Evolutionary conservation across 108 stramenopile species (phyloP).

Genomic region (Pseudonitzschia multiseries): DNA sequence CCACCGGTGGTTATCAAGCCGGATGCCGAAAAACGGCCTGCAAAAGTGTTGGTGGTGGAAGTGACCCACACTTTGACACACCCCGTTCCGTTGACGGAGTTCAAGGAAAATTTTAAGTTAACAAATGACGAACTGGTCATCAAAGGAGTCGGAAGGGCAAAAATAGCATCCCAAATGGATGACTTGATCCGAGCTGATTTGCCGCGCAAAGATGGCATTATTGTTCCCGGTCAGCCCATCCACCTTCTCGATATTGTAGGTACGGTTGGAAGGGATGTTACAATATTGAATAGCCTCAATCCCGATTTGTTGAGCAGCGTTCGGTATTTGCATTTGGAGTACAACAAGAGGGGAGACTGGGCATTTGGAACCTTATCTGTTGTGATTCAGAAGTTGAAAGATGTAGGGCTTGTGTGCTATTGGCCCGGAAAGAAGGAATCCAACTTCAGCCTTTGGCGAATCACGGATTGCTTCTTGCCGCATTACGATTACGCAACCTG

Average conservation of each 20-base stretch:
- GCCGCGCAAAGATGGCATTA: neutral
- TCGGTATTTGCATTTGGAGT: neutral
- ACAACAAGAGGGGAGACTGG: neutral
- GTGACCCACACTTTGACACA: too few relatives aligned
- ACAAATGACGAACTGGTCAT: too few relatives aligned
- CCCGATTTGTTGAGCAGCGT: neutral
- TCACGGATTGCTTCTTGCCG: conserved; percentile 43
- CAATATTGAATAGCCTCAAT: neutral
- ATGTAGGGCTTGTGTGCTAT: conserved; percentile 40
- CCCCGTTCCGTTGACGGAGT: too few relatives aligned
- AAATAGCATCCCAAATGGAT: too few relatives aligned
- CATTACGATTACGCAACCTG: conserved; percentile 39
- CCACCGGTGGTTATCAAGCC: neutral
- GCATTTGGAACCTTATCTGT: neutral
- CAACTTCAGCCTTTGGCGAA: conserved; percentile 35
- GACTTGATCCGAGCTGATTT: neutral
- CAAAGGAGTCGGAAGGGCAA: too few relatives aligned
- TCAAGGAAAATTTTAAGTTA: too few relatives aligned
- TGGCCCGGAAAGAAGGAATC: conserved; percentile 28
- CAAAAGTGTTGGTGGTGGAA: neutral
- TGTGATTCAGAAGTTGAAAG: neutral
- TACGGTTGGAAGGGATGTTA: neutral
- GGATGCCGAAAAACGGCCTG: neutral
- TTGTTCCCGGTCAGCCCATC: neutral
- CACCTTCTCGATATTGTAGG: neutral